phyloP scores from a whole-genome alignment of 2,329 filamentous ascomycete genomes.

The Magnaporthiopsis poae region DNA sequence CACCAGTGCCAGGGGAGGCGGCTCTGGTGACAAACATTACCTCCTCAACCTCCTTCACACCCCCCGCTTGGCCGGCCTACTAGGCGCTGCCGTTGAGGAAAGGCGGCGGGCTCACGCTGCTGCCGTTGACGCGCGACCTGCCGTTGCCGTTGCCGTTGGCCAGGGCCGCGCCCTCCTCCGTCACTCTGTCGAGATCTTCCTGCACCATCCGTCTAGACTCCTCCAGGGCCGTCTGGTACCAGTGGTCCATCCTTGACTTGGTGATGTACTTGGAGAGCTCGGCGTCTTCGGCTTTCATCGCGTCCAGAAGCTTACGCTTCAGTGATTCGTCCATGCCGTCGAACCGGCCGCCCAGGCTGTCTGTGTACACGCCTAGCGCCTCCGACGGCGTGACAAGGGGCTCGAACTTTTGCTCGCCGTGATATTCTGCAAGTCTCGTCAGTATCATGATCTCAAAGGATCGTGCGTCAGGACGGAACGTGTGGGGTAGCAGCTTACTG shows the following conservation, averaged over 20 bases:
- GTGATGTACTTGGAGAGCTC: constrained; percentile 55
- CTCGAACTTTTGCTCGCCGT: constrained; percentile 33
- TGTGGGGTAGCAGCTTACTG: not conserved
- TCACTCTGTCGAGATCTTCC: constrained; percentile 14
- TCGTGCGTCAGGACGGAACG: not conserved
- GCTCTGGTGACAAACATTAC: not conserved
- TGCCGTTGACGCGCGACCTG: not conserved
- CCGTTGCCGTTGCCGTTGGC: constrained; percentile 1
- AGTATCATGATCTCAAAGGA: constrained; percentile 16
- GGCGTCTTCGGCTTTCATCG: constrained; percentile 64
- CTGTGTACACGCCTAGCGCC: constrained; percentile 49
- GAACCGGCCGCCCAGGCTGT: constrained; percentile 53
- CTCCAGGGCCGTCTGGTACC: constrained; percentile 32
- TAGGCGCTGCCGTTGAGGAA: constrained; percentile 2
- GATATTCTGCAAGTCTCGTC: constrained; percentile 23
- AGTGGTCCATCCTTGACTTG: constrained; percentile 59
- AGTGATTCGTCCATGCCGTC: constrained; percentile 51
- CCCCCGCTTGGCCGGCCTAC: not conserved
- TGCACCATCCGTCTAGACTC: constrained; percentile 20
- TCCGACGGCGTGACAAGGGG: constrained; percentile 42
- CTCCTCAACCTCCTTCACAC: not conserved
- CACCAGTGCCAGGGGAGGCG: not conserved
- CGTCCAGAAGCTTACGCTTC: constrained; percentile 56
- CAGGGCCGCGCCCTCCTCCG: constrained; percentile 9
- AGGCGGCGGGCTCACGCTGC: not conserved